phyloP scores from a whole-genome alignment of 108 stramenopile species.

The Skeletonema marinoi region DNA sequence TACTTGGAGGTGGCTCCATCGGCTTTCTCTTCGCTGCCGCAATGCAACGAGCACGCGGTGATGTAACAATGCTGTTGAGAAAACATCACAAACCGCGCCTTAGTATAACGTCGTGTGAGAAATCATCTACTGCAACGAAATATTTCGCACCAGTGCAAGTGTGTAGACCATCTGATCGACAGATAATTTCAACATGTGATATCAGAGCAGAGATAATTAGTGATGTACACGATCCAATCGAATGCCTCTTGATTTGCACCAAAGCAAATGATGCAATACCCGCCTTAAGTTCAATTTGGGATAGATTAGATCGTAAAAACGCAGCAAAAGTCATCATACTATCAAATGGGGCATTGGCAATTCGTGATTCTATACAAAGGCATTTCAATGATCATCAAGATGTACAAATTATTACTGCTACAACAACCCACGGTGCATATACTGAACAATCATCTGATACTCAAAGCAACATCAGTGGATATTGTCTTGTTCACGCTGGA shows the following conservation, averaged over 20 bases:
- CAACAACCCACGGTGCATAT: conserved; percentile 49
- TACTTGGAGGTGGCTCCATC: conserved; percentile 42
- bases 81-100: conserved; percentile 22
- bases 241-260: conserved; percentile 34
- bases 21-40: conserved; percentile 34
- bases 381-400: background rate
- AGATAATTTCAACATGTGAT: conserved; percentile 1
- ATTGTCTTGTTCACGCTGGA: conserved; percentile 41
- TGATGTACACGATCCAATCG: conserved; percentile 6
- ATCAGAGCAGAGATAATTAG: conserved; percentile 29
- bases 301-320: conserved; percentile 8
- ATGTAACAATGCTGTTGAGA: conserved; percentile 35
- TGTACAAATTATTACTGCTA: conserved; percentile 26
- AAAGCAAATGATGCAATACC: conserved; percentile 48
- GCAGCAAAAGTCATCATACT: conserved; percentile 34
- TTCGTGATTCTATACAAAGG: conserved; percentile 36
- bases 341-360: conserved; percentile 47
- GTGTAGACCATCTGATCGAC: background rate
- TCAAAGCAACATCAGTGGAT: background rate
- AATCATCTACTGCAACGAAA: background rate
- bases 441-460: background rate
- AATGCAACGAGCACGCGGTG: conserved; percentile 4
- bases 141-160: conserved; percentile 17
- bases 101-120: background rate
- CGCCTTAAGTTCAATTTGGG: conserved; percentile 21